Conservation (phyloP, 2,329 filamentous ascomycete genomes). For the Biscogniauxia sp. region DNA sequence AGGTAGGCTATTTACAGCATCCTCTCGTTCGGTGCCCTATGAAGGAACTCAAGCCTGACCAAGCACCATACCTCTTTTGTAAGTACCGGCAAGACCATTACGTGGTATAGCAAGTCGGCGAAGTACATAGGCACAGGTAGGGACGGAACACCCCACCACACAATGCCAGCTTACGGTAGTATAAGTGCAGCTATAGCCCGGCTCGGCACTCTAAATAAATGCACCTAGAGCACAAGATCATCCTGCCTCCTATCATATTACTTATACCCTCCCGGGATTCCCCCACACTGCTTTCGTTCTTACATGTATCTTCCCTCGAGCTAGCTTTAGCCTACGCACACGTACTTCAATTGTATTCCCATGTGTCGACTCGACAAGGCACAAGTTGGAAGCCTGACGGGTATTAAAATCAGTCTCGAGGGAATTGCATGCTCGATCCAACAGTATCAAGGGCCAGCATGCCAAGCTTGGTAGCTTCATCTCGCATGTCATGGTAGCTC, state of each 20-base stretch:
- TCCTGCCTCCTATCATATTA: not conserved
- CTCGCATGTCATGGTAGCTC: not conserved
- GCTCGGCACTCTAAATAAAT: not conserved
- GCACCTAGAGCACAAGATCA: no score
- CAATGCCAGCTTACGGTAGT: not conserved
- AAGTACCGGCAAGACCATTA: not conserved
- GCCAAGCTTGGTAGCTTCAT: not conserved
- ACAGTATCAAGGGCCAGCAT: not conserved
- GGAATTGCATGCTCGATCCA: not conserved
- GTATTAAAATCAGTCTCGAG: not conserved
- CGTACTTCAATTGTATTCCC: no score
- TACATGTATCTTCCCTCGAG: not conserved
- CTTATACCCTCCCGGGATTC: not conserved
- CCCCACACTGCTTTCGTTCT: not conserved
- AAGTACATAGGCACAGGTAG: not conserved
- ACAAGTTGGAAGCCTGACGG: no score
- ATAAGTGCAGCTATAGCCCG: not conserved
- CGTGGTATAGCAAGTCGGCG: not conserved
- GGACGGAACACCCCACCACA: not conserved
- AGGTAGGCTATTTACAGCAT: not conserved
- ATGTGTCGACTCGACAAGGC: no score
- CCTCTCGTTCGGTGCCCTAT: not conserved
- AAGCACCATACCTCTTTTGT: not conserved
- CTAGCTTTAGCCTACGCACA: not conserved
- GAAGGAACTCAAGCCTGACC: not conserved